A percentile compares a stretch with the other conserved stretches of the same genome.
phyloP scores from a whole-genome alignment of 495 filamentous ascomycete genomes.

The Neurospora sublineolata region DNA sequence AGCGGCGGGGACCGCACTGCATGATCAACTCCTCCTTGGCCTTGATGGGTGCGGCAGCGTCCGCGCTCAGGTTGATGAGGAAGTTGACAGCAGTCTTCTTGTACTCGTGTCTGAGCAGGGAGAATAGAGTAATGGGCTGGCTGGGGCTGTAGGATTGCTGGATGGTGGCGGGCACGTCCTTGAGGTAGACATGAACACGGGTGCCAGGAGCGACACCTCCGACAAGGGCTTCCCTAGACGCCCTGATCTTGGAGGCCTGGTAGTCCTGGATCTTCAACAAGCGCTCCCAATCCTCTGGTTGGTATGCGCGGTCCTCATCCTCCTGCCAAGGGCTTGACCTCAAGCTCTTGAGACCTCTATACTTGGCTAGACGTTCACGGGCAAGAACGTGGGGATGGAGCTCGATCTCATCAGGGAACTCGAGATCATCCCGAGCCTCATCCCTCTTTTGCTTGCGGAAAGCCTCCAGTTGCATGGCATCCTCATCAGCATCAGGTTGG shows the following conservation, averaged over 20 bases:
- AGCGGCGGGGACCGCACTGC: conserved; percentile 76
- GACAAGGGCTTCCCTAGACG: conserved; percentile 66
- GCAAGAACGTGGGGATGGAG: conserved; percentile 79
- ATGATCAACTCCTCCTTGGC: conserved; percentile 83
- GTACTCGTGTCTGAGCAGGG: conserved; percentile 84
- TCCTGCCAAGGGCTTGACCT: conserved; percentile 80
- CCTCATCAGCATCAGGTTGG: conserved; percentile 78
- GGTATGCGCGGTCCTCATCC: conserved; percentile 68
- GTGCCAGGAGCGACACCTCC: conserved; percentile 78
- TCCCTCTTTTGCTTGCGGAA: conserved; percentile 65
- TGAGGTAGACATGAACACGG: conserved; percentile 68
- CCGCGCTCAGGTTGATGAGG: conserved; percentile 67
- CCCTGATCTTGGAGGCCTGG: conserved; percentile 61
- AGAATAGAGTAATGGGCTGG: conserved; percentile 60
- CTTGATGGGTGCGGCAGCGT: conserved; percentile 60
- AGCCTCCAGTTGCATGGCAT: conserved; percentile 62
- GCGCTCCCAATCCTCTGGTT: conserved; percentile 82
- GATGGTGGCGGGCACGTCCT: conserved; percentile 52
- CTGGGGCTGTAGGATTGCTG: conserved; percentile 42
- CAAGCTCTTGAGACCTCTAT: conserved; percentile 81
- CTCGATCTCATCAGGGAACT: conserved; percentile 97
- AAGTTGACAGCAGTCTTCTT: conserved; percentile 82
- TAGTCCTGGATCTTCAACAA: conserved; percentile 77
- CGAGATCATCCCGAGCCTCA: conserved; percentile 77
- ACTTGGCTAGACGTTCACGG: conserved; percentile 71